These are phyloP conservation scores for Puccinia horiana DNA, from an alignment of 1,284 basidiomycete genomes.

Conservation along the genomic window DNA sequence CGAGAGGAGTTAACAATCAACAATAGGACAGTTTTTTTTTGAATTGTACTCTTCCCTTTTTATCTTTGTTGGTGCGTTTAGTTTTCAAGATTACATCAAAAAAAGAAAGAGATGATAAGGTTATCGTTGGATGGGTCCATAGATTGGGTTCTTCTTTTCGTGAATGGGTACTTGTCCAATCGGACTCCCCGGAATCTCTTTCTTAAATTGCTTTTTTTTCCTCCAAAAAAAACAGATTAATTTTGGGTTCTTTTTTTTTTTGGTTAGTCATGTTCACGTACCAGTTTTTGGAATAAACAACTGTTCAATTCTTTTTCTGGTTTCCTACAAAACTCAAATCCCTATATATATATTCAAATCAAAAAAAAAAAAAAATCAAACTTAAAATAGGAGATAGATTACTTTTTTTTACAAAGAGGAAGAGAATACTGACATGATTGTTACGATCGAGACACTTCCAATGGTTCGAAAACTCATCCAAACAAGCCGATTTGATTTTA, in stretches of 20 bases:
- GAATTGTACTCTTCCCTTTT: too few relatives aligned
- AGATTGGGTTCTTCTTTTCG: conserved; percentile 82
- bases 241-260: neutral
- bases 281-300: conserved; percentile 93
- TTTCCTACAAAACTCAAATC: conserved; percentile 87
- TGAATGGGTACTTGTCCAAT: conserved; percentile 82
- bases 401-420: too few relatives aligned
- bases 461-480: conserved; percentile 84
- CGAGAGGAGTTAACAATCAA: too few relatives aligned
- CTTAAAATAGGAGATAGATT: neutral
- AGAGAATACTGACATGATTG: conserved; percentile 74
- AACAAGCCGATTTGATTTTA: conserved; percentile 90
- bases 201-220: conserved; percentile 77
- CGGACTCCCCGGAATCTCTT: conserved; percentile 89
- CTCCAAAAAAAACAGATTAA: conserved; percentile 39
- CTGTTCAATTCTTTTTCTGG: conserved; percentile 85
- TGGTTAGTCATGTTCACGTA: conserved; percentile 50
- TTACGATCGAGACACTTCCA: conserved; percentile 93
- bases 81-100: too few relatives aligned
- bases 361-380: neutral
- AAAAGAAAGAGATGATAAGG: neutral
- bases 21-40: too few relatives aligned
- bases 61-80: too few relatives aligned
- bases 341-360: conserved; percentile 62
- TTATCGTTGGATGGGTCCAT: conserved; percentile 42